Evolutionary conservation across 768 basidiomycete species (phyloP).

Genomic region (Postia placenta): DNA sequence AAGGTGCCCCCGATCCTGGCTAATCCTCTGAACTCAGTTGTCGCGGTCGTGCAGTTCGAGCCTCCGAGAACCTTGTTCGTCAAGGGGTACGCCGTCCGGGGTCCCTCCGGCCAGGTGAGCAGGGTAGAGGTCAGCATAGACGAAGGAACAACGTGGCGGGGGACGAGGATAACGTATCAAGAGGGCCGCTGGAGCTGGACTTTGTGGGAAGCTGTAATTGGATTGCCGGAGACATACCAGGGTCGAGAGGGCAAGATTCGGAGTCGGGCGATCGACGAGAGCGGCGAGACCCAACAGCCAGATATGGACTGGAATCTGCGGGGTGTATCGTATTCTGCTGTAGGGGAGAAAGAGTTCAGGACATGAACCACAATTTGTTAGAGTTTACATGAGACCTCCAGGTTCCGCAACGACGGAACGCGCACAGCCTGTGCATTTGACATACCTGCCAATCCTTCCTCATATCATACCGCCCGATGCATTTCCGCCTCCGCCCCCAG

Average conservation of each 20-base stretch:
- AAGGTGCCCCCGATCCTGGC: conserved; percentile 53
- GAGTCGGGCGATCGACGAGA: conserved; percentile 48
- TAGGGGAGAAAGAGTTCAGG: conserved; percentile 22
- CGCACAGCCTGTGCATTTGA: no score
- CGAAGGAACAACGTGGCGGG: conserved; percentile 12
- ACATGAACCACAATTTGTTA: no score
- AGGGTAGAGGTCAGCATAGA: conserved; percentile 13
- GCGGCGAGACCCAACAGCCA: conserved; percentile 39
- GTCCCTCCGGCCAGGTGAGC: conserved; percentile 7
- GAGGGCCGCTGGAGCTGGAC: conserved; percentile 69
- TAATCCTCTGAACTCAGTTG: conserved; percentile 57
- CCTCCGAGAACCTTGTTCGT: conserved; percentile 2
- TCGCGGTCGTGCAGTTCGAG: conserved; percentile 26
- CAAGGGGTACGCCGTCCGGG: conserved; percentile 14
- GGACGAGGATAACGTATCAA: conserved; percentile 14
- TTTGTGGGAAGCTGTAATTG: conserved; percentile 53
- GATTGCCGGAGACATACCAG: conserved; percentile 15
- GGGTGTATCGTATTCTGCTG: conserved; percentile 44
- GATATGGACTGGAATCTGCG: conserved; percentile 59
- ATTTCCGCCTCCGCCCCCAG: no score
- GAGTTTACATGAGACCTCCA: no score
- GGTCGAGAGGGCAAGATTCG: conserved; percentile 19
- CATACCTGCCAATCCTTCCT: no score
- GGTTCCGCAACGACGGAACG: no score
- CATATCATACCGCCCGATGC: no score